These are phyloP conservation scores for Mikania micrantha DNA, from an alignment of 129 eudicot genomes.

Conservation along the genomic window DNA sequence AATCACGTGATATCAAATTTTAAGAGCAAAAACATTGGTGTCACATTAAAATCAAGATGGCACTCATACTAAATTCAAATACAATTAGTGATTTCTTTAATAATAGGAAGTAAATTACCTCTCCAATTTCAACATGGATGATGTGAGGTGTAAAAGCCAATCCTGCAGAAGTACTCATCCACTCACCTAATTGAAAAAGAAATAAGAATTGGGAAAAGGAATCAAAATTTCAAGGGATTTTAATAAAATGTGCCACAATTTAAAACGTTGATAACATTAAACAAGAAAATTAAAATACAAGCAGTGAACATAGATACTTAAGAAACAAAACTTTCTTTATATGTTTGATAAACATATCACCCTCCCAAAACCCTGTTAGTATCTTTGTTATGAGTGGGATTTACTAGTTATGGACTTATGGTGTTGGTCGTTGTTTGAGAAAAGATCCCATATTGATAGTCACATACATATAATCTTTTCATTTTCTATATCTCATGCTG, in stretches of 20 bases:
- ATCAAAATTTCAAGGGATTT: neutral
- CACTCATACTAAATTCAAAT: neutral
- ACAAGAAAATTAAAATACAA: neutral
- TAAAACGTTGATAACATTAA: neutral
- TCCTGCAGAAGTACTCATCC: conserved; percentile 91
- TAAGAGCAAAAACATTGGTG: too few relatives aligned
- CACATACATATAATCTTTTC: too few relatives aligned
- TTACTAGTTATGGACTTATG: neutral
- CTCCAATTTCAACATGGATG: conserved; percentile 57
- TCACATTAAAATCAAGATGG: neutral
- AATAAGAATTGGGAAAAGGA: neutral
- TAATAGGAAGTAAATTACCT: conserved; percentile 35
- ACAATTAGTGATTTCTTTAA: neutral
- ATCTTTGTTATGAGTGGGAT: too few relatives aligned
- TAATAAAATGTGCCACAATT: neutral
- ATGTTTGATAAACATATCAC: neutral
- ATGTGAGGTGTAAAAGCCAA: conserved; percentile 88
- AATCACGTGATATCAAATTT: neutral
- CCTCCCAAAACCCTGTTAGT: neutral
- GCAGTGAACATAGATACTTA: too few relatives aligned
- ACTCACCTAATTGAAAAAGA: conserved; percentile 52
- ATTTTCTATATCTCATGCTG: too few relatives aligned
- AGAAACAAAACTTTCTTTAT: neutral
- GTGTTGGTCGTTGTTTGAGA: too few relatives aligned
- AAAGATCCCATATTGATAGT: too few relatives aligned